phyloP scores from a whole-genome alignment of 768 basidiomycete genomes.

The Suillus spraguei region DNA sequence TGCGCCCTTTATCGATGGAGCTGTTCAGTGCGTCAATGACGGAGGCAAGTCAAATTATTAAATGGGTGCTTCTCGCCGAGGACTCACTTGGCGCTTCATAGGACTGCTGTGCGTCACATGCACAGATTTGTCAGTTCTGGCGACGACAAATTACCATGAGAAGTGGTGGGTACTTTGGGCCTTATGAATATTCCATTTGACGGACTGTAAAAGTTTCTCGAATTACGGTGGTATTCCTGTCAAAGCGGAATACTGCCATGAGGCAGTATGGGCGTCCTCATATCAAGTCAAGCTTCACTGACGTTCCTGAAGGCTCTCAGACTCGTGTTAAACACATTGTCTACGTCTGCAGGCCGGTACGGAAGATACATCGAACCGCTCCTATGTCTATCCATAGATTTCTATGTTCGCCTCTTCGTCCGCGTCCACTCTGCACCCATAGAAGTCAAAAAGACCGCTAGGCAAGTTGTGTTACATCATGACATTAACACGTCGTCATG shows the following conservation, averaged over 20 bases:
- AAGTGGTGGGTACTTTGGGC: slow-evolving; percentile 69
- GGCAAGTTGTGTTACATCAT: slow-evolving; percentile 48
- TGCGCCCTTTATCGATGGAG: slow-evolving; percentile 94
- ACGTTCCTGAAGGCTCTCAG: slow-evolving; percentile 71
- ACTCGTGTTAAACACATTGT: slow-evolving; percentile 83
- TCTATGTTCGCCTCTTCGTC: slow-evolving; percentile 93
- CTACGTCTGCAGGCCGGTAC: slow-evolving; percentile 88
- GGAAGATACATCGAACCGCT: slow-evolving; percentile 91
- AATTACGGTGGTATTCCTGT: slow-evolving; percentile 93
- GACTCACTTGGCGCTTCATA: slow-evolving; percentile 30
- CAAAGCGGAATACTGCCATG: slow-evolving; percentile 95
- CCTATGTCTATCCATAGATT: slow-evolving; percentile 92
- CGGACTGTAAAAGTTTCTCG: slow-evolving; percentile 61
- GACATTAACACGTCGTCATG: slow-evolving; percentile 9
- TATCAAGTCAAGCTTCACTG: slow-evolving; percentile 5
- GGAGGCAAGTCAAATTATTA: slow-evolving; percentile 59
- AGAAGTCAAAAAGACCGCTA: slow-evolving; percentile 81
- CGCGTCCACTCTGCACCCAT: slow-evolving; percentile 71
- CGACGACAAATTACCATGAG: slow-evolving; percentile 92
- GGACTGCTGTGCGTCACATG: slow-evolving; percentile 95
- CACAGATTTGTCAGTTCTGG: slow-evolving; percentile 93
- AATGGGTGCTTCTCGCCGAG: neutral
- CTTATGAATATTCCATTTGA: neutral
- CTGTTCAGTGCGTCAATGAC: slow-evolving; percentile 85
- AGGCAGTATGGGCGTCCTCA: slow-evolving; percentile 60